Evolutionary conservation across 1,284 basidiomycete genomes (phyloP), one percentile per base, ranked within the genome.

Genomic region (Lentinus polychrous): DNA sequence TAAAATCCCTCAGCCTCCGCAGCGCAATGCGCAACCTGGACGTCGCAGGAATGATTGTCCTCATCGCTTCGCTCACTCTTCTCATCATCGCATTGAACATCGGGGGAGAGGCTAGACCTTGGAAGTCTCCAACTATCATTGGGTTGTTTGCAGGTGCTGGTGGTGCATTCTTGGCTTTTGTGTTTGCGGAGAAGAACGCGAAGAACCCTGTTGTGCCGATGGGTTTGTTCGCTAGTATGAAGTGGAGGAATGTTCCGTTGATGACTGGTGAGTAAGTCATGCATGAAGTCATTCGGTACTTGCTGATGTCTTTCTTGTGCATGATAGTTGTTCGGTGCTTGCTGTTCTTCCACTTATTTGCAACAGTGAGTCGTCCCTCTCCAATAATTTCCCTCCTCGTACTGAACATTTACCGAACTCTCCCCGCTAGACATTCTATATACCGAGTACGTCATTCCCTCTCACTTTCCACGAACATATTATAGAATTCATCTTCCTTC

Each of bases 261-360:
- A 63, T 64, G 49, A 58, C 64, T 12, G 48, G 61, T 63, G 43
- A 39, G 56, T 56, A 17, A 12, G 39, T 15, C 10, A 23, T 18
- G 23, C 23, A 39, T 43, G 31, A 11, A 18, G n/a, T 12, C 23
- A 31, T 27, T 31, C 39, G 14, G 23, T 22, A 8, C 3, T 27
- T 46, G 22, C 35, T 24, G 5, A 18, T 18, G 17, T 47, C n/a
- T n/a, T n/a, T n/a, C n/a, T 12, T 46, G 22, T 48, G 8, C 37
- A 15, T 45, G 35, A 8, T 41, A 39, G 63, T 62, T 12, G 52
- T 55, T 2, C 55, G 64, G 18, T 57, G 57, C 11, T 50, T 66
- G 24, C 47, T 64, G 24, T 66, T 66, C 52, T 67, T 66, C 54
- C 66, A 64, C 47, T 52, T 65, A 14, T 67, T 60, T 52, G 57